A percentile compares a stretch with the other conserved stretches of the same genome.
Conservation (phyloP, 257 asterid genomes). For the Avicennia marina region DNA sequence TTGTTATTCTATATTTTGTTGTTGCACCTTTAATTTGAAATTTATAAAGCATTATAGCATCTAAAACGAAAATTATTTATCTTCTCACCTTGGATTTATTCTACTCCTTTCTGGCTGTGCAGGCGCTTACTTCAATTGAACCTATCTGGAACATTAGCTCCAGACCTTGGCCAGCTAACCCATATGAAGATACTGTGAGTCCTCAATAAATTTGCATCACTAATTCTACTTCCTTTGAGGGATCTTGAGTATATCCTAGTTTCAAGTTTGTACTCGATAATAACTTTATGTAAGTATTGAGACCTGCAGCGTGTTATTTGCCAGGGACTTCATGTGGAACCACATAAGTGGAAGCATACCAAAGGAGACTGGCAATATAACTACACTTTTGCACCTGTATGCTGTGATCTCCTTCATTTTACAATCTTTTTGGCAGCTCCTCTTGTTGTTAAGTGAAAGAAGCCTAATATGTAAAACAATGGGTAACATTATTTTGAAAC, state of each 20-base stretch:
- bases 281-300: no score
- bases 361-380: constrained; percentile 39
- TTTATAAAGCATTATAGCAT: no score
- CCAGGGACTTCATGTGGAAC: constrained; percentile 51
- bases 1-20: no score
- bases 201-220: neutral
- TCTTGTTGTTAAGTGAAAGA: neutral
- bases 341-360: constrained; percentile 42
- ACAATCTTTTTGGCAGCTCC: neutral
- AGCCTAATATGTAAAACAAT: neutral
- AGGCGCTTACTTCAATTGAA: constrained; percentile 34
- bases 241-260: neutral
- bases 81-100: neutral
- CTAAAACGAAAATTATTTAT: no score
- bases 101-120: neutral
- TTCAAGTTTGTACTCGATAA: neutral
- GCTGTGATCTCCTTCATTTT: constrained; percentile 6
- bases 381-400: constrained; percentile 40
- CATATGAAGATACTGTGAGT: constrained; percentile 31
- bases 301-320: neutral
- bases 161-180: constrained; percentile 45
- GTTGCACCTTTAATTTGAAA: no score
- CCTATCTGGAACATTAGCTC: constrained; percentile 42
- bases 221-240: neutral
- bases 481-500: neutral